Conservation (phyloP, 179 eudicot genomes). For the Silene noctiflora region DNA sequence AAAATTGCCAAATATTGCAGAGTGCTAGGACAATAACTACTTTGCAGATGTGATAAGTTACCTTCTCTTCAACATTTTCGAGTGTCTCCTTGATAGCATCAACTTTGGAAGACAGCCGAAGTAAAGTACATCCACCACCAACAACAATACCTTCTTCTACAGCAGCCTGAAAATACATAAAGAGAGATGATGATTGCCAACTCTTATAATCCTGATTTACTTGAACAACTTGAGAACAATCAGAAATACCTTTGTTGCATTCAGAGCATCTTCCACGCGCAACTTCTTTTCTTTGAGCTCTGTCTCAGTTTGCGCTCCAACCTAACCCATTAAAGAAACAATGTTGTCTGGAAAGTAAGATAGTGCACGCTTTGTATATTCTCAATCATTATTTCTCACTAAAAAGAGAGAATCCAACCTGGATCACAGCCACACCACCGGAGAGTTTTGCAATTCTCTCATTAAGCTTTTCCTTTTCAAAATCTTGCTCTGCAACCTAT, state of each 20-base stretch:
- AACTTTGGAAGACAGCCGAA: constrained; percentile 80
- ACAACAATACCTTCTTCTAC: constrained; percentile 97
- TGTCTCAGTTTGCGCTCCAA: constrained; percentile 92
- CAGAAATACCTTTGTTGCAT: constrained; percentile 54
- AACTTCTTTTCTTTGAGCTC: constrained; percentile 92
- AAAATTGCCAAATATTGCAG: not conserved
- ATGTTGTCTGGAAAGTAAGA: not conserved
- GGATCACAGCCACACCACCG: constrained; percentile 89
- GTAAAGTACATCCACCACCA: constrained; percentile 87
- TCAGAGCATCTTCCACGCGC: constrained; percentile 90
- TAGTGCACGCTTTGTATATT: not conserved
- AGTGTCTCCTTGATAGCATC: constrained; percentile 80
- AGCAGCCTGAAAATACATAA: constrained; percentile 57
- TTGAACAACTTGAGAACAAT: not conserved
- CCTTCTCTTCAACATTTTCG: constrained; percentile 89
- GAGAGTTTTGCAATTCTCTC: constrained; percentile 90
- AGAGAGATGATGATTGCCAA: constrained; percentile 2
- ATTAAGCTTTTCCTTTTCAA: constrained; percentile 82
- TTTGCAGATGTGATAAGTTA: constrained; percentile 15
- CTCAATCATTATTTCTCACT: not conserved
- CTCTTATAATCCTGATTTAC: not conserved
- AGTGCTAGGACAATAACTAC: not conserved
- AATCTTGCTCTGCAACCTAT: constrained; percentile 90
- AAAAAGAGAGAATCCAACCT: constrained; percentile 14
- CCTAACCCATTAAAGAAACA: constrained; percentile 33